These are phyloP conservation scores for Cryptococcus depauperatus DNA, from an alignment of 1,284 basidiomycete genomes.

Conservation along the genomic window DNA sequence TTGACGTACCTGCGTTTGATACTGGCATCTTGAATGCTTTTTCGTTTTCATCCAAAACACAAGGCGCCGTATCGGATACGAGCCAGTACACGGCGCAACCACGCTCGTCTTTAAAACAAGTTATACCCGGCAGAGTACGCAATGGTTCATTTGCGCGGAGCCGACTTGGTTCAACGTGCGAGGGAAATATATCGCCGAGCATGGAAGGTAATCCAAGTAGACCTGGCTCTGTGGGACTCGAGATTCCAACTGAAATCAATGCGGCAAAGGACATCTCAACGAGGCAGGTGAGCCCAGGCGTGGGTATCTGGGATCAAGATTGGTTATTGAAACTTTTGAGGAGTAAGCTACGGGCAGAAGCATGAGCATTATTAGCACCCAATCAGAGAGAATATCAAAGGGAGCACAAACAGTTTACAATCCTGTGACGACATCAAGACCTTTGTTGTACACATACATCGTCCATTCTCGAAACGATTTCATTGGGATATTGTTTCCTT, in stretches of 20 bases:
- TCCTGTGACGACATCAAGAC: too few species aligned
- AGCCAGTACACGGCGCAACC: background rate
- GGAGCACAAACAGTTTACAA: too few species aligned
- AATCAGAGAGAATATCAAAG: too few species aligned
- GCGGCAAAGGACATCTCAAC: background rate
- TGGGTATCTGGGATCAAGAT: slow-evolving; percentile 37
- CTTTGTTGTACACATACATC: too few species aligned
- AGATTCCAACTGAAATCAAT: background rate
- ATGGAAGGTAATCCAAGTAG: background rate
- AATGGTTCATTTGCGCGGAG: slow-evolving; percentile 9
- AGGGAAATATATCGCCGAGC: background rate
- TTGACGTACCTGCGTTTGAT: background rate
- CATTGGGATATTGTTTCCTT: too few species aligned
- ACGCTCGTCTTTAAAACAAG: background rate
- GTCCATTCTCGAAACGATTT: too few species aligned
- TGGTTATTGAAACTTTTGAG: slow-evolving; percentile 37
- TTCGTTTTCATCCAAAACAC: slow-evolving; percentile 22
- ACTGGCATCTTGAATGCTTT: slow-evolving; percentile 15
- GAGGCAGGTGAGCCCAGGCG: slow-evolving; percentile 15
- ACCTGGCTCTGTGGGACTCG: background rate
- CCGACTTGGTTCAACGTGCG: slow-evolving; percentile 7
- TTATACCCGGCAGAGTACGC: background rate
- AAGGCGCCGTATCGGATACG: background rate
- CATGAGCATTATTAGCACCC: too few species aligned
- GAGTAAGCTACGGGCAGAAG: slow-evolving; percentile 23